A percentile compares a stretch with the other conserved stretches of the same genome.
These are phyloP conservation scores for Pyrenula aspistea DNA, from an alignment of 495 filamentous ascomycete genomes.

Conservation along the genomic window DNA sequence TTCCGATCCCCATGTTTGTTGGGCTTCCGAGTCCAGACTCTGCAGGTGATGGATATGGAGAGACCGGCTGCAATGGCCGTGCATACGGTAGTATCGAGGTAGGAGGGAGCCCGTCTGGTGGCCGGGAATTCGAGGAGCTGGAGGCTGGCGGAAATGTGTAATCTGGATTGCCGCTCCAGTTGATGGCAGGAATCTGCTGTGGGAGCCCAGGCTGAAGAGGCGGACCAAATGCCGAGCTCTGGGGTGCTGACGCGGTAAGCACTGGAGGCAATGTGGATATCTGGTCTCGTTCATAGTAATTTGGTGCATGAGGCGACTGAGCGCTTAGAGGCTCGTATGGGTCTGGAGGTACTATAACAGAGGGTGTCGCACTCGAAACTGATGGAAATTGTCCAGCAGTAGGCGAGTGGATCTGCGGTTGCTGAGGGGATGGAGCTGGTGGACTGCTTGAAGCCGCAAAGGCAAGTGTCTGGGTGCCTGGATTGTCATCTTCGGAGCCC, in stretches of 20 bases:
- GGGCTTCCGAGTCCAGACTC: conserved; percentile 8
- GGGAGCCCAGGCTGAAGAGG: conserved; percentile 15
- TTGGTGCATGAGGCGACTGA: neutral
- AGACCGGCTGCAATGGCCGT: neutral
- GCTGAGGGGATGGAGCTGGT: neutral
- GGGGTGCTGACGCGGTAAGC: neutral
- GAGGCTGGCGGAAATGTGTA: conserved; percentile 24
- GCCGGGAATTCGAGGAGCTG: conserved; percentile 4
- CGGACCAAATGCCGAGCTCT: conserved; percentile 14
- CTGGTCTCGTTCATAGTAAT: neutral
- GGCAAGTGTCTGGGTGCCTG: conserved; percentile 18
- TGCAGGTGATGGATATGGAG: conserved; percentile 12
- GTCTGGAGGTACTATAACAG: neutral
- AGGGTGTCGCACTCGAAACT: neutral
- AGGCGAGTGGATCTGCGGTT: neutral
- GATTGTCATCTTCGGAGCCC: conserved; percentile 24
- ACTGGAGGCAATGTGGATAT: neutral
- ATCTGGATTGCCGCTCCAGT: conserved; percentile 20
- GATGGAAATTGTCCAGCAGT: neutral
- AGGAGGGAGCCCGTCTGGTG: conserved; percentile 3
- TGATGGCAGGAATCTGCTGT: conserved; percentile 9
- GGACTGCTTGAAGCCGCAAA: conserved; percentile 1
- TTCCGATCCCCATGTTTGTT: conserved; percentile 4
- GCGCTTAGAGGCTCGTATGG: neutral
- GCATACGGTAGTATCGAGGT: neutral